Base-by-base conservation (phyloP, 805 yeast genomes). In the Myxozyma monticola region DNA sequence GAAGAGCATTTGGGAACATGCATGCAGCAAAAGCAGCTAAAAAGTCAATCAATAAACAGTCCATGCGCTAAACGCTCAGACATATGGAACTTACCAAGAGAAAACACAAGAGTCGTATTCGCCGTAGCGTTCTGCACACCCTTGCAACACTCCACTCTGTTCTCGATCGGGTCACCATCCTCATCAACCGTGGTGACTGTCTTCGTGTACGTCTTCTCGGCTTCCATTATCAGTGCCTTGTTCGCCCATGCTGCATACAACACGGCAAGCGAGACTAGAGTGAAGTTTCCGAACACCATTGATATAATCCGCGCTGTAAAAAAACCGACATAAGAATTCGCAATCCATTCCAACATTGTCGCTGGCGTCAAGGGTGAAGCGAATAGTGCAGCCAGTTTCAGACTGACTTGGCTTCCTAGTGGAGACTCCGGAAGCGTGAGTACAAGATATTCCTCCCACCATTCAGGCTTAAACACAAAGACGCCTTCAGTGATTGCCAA, bases 1-100 rank as follows among this genome's bases (percentile, higher is more conserved):
- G 28, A 29, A 40, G 12, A 8, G 43, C 41, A 35, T 45, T 42
- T 5, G 57, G 57, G 25, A 53, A 20, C 31, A 46, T 34, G 22
- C 45, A 42, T 4, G 49, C 57, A 6, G 42, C 47, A 28, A 53
- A 45, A 14, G 49, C 36, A n/a, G n/a, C n/a, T n/a, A n/a, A n/a
- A n/a, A n/a, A n/a, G n/a, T n/a, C n/a, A n/a, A n/a, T n/a, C n/a
- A n/a, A n/a, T n/a, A n/a, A n/a, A n/a, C n/a, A n/a, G n/a, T n/a
- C n/a, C n/a, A n/a, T n/a, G n/a, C n/a, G n/a, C n/a, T n/a, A n/a
- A n/a, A n/a, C n/a, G n/a, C n/a, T n/a, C n/a, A n/a, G n/a, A n/a
- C n/a, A n/a, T n/a, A n/a, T n/a, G n/a, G n/a, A n/a, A n/a, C n/a
- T n/a, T n/a, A 34, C 55, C 57, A 4, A 53, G 14, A 8, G 55